Evolutionary conservation across 192 early-diverging fungal species (phyloP), one percentile per base, ranked within the genome.

Genomic region (Paraglomus occultum): DNA sequence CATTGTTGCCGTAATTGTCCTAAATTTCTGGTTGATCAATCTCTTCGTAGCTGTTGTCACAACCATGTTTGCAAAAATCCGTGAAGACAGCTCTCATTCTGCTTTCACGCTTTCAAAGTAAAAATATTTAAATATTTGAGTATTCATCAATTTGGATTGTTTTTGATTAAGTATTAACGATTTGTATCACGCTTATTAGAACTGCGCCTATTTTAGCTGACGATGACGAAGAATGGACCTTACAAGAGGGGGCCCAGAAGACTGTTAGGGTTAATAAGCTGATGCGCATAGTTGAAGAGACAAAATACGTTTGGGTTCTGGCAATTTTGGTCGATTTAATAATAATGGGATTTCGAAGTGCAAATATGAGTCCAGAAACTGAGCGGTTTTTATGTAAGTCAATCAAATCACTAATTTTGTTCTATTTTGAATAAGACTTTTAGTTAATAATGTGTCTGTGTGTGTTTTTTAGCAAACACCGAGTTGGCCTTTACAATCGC

Each of bases 41-140:
- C 71, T 88, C 51, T 88, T 88, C 63, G 73, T 88, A n/a, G 86
- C 86, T 15, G 86, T 88, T 42, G 86, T 86, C 69, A 85, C 79
- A 38, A 81, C 83, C 73, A 82, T 86, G 80, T 88, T 88, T 81
- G 84, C 83, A 39, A 84, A 86, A 72, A 81, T 88, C n/a, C 72
- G 86, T 48, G 86, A 84, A 63, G 84, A 86, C 62, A 72, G 72
- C 48, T 72, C 80, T 31, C 83, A 84, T 54, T 85, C 83, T 1
- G 85, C 85, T 4, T 86, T 86, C 67, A 82, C 81, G 6, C 76
- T 75, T 10, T 80, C 79, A n/a, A 80, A 52, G 77, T 75, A 76
- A 51, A 72, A 1, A 76, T 46, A 71, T 67, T 55, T 51, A 42
- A 43, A 6, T 42, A 39, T 43, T 70, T 43, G 11, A 12, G 10